Evolutionary conservation across 345 rosid species (phyloP).

Genomic region (Clarkia xantiana): DNA sequence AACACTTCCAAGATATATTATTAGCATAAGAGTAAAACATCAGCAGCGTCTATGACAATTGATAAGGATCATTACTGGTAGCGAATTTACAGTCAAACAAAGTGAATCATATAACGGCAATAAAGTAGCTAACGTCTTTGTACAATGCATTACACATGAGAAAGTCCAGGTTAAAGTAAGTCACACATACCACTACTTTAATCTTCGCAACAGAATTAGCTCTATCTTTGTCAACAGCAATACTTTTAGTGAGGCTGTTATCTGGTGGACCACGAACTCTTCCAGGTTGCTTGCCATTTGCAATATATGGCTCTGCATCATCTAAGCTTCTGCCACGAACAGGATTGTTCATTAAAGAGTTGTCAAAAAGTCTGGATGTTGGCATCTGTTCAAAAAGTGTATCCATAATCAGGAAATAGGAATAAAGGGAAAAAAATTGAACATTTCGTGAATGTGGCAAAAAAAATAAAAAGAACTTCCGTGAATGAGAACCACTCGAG

Average conservation of each 20-base stretch:
- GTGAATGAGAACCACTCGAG: not conserved
- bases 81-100: too few relatives aligned
- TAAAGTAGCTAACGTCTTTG: too few relatives aligned
- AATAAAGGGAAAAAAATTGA: not conserved
- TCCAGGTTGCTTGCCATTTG: slow-evolving; percentile 45
- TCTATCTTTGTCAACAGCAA: slow-evolving; percentile 76
- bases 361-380: slow-evolving; percentile 40
- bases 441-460: not conserved
- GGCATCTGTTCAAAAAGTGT: slow-evolving; percentile 40
- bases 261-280: slow-evolving; percentile 59
- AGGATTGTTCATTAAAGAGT: slow-evolving; percentile 46
- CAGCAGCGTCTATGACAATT: too few relatives aligned
- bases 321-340: slow-evolving; percentile 69
- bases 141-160: too few relatives aligned
- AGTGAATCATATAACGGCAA: too few relatives aligned
- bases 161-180: too few relatives aligned
- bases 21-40: too few relatives aligned
- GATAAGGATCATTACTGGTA: too few relatives aligned
- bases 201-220: slow-evolving; percentile 86
- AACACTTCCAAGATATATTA: too few relatives aligned
- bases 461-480: not conserved
- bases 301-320: slow-evolving; percentile 50
- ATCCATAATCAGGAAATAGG: slow-evolving; percentile 3
- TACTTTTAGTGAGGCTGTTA: slow-evolving; percentile 47
- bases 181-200: slow-evolving; percentile 84